phyloP scores from a whole-genome alignment of 78 protist species.

The Chrysochromulina parva region DNA sequence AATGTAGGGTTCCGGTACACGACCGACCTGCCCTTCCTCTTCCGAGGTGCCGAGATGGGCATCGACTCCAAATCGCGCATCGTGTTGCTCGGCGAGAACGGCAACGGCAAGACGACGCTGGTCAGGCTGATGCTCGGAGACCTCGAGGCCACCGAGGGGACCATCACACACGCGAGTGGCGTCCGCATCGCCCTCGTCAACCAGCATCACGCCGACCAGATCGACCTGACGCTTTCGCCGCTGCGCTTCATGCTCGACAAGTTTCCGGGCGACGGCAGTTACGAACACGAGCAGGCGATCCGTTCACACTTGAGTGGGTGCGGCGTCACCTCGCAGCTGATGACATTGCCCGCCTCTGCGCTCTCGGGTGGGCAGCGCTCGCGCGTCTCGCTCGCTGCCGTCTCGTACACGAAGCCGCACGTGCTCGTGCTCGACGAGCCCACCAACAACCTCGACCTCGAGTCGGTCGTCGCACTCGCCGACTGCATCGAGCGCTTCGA shows the following conservation, averaged over 20 bases:
- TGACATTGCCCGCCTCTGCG: background rate
- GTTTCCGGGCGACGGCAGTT: conserved; percentile 23
- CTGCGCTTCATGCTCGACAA: background rate
- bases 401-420: conserved; percentile 35
- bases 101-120: conserved; percentile 54
- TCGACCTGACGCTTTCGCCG: conserved; percentile 40
- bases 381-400: conserved; percentile 43
- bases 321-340: background rate
- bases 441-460: conserved; percentile 62
- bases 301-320: background rate
- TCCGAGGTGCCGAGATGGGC: conserved; percentile 12
- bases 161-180: background rate
- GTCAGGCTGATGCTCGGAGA: conserved; percentile 75
- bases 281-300: background rate
- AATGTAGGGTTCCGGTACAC: conserved; percentile 21
- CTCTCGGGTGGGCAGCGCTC: conserved; percentile 48
- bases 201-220: conserved; percentile 56
- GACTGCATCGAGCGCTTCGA: conserved; percentile 67
- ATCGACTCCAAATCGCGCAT: conserved; percentile 23
- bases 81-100: conserved; percentile 44
- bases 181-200: conserved; percentile 27
- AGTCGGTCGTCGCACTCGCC: conserved; percentile 62
- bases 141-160: conserved; percentile 74
- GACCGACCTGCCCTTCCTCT: background rate
- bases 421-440: conserved; percentile 64